These are phyloP conservation scores for Fusarium cyanostomum DNA, from an alignment of 2,329 filamentous ascomycete genomes.

Conservation along the genomic window DNA sequence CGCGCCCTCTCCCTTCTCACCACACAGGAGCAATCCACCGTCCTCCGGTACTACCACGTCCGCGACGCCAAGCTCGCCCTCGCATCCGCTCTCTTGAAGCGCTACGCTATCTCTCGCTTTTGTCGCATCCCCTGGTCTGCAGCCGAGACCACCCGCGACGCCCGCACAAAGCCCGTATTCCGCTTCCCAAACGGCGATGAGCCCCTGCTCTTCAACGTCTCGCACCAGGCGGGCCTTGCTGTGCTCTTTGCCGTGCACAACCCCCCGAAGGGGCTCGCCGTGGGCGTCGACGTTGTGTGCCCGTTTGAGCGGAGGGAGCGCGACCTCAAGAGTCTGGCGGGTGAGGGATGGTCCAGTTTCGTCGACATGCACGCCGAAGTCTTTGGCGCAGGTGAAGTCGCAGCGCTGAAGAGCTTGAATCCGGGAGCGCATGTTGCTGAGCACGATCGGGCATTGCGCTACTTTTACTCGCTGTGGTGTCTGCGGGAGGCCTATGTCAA, in stretches of 20 bases:
- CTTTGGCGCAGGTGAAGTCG: conserved; percentile 69
- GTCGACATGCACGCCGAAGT: conserved; percentile 78
- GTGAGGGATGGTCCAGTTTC: conserved; percentile 71
- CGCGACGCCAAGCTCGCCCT: conserved; percentile 80
- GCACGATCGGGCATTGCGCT: conserved; percentile 67
- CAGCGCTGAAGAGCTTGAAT: conserved; percentile 64
- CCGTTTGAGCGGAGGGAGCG: conserved; percentile 73
- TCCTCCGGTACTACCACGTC: conserved; percentile 71
- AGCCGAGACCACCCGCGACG: conserved; percentile 65
- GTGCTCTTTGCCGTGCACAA: conserved; percentile 66
- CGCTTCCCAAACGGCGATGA: conserved; percentile 58
- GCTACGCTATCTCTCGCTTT: conserved; percentile 70
- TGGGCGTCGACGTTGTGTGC: conserved; percentile 82
- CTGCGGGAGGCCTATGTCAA: conserved; percentile 85
- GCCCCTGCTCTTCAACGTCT: conserved; percentile 76
- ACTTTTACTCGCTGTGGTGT: conserved; percentile 83
- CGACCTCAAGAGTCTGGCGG: conserved; percentile 65
- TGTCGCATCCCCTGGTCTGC: conserved; percentile 68
- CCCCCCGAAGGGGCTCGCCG: conserved; percentile 51
- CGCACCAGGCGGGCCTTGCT: conserved; percentile 80
- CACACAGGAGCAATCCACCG: conserved; percentile 63
- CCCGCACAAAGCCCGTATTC: conserved; percentile 64
- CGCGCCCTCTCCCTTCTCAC: conserved; percentile 63
- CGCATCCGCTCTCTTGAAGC: conserved; percentile 78
- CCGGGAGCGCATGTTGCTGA: conserved; percentile 37